Percentiles rank a stretch among this genome's conserved stretches.
Evolutionary conservation across 441 rosid species (phyloP).

Genomic region (Biscutella auriculata): DNA sequence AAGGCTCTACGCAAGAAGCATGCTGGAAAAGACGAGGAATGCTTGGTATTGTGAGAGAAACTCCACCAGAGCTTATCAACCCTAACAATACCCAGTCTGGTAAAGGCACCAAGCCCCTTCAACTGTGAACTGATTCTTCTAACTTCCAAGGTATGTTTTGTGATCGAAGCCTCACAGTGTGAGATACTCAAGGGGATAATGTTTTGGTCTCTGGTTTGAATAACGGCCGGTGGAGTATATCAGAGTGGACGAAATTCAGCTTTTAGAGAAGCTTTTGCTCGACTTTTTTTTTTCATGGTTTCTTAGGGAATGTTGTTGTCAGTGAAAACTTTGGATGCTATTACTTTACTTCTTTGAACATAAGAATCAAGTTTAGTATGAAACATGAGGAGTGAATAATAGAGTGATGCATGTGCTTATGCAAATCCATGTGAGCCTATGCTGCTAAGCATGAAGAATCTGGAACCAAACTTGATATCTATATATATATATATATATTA

Average conservation of each 20-base stretch:
- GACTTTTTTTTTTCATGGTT: too few relatives aligned
- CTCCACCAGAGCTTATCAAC: constrained; percentile 52
- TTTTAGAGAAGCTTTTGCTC: too few relatives aligned
- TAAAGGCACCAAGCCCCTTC: constrained; percentile 36
- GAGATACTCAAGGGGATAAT: constrained; percentile 7
- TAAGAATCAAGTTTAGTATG: background rate
- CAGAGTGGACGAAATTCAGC: constrained; percentile 9
- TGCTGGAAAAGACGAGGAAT: constrained; percentile 49
- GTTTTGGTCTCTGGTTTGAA: constrained; percentile 14
- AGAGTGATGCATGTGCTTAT: too few relatives aligned
- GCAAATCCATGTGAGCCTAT: too few relatives aligned
- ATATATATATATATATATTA: too few relatives aligned
- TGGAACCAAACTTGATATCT: too few relatives aligned
- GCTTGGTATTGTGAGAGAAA: constrained; percentile 53
- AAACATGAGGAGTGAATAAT: too few relatives aligned
- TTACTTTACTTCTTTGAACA: too few relatives aligned
- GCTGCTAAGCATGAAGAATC: too few relatives aligned
- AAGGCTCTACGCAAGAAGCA: constrained; percentile 48
- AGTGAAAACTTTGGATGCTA: too few relatives aligned
- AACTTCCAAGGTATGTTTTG: constrained; percentile 15
- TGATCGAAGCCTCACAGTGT: background rate
- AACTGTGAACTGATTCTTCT: constrained; percentile 33
- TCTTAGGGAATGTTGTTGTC: too few relatives aligned
- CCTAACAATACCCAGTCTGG: constrained; percentile 55
- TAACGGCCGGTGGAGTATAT: constrained; percentile 9